phyloP scores from a whole-genome alignment of 2,329 filamentous ascomycete genomes.

The Phoma sp. region DNA sequence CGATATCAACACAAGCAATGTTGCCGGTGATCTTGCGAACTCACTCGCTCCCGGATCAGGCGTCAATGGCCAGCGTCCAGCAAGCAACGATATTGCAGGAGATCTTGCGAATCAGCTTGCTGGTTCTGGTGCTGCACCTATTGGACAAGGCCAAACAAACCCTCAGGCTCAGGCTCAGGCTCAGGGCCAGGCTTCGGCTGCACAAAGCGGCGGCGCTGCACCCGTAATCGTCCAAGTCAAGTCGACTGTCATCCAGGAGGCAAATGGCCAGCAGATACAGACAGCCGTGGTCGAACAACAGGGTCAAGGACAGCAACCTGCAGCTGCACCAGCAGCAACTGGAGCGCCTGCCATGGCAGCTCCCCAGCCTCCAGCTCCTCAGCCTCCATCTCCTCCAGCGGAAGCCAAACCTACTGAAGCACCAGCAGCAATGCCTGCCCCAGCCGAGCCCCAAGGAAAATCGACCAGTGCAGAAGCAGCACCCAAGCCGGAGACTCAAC shows the following conservation, averaged over 20 bases:
- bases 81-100: constrained; percentile 9
- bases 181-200: constrained; percentile 17
- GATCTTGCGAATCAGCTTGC: constrained; percentile 15
- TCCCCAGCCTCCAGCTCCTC: constrained; percentile 4
- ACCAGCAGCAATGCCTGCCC: constrained; percentile 15
- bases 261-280: constrained; percentile 16
- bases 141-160: constrained; percentile 6
- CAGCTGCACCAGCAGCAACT: constrained; percentile 9
- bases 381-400: constrained; percentile 2
- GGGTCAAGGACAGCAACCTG: constrained; percentile 13
- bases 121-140: background rate
- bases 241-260: constrained; percentile 20
- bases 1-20: constrained; percentile 17
- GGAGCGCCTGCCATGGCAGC: constrained; percentile 3
- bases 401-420: constrained; percentile 11
- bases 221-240: constrained; percentile 17
- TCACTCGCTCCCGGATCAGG: constrained; percentile 24
- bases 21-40: constrained; percentile 27
- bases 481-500: constrained; percentile 10
- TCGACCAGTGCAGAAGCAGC: constrained; percentile 2
- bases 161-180: constrained; percentile 17
- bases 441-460: constrained; percentile 2
- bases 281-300: constrained; percentile 16
- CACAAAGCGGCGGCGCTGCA: constrained; percentile 5
- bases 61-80: constrained; percentile 7